Evolutionary conservation across 148 eudicot genomes (phyloP).

Genomic region (Bassia scoparia): DNA sequence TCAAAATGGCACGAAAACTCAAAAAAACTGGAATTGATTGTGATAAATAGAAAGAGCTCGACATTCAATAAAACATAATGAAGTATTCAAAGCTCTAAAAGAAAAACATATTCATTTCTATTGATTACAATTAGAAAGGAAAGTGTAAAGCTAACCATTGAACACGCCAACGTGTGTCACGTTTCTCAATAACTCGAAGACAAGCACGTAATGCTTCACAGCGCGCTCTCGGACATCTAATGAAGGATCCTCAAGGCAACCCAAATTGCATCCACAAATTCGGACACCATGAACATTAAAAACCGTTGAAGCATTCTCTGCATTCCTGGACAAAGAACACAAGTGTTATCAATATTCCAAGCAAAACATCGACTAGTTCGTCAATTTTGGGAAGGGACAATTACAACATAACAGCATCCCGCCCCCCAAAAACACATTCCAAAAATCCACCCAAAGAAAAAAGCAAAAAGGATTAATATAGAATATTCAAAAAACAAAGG

Average conservation of each 20-base stretch:
- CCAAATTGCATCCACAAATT: constrained; percentile 96
- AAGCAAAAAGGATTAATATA: no score
- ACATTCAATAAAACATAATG: not conserved
- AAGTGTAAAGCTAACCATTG: constrained; percentile 62
- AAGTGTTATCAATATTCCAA: not conserved
- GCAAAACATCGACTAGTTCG: no score
- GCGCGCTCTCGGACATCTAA: constrained; percentile 85
- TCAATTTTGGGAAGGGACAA: not conserved
- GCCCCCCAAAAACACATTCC: not conserved
- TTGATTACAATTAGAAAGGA: not conserved
- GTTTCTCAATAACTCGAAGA: constrained; percentile 92
- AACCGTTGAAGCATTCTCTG: constrained; percentile 96
- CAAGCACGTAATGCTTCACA: constrained; percentile 97
- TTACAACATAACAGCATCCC: not conserved
- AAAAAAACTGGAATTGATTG: not conserved
- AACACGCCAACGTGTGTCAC: constrained; percentile 98
- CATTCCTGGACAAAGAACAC: constrained; percentile 63
- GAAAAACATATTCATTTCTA: not conserved
- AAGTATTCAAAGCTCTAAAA: not conserved
- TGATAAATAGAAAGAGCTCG: not conserved
- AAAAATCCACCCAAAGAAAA: no score
- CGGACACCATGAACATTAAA: constrained; percentile 92
- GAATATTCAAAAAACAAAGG: no score
- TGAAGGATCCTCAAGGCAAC: constrained; percentile 84
- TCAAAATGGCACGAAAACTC: not conserved